Evolutionary conservation across 2,329 filamentous ascomycete genomes (phyloP).

Genomic region (Fonsecaea nubica): DNA sequence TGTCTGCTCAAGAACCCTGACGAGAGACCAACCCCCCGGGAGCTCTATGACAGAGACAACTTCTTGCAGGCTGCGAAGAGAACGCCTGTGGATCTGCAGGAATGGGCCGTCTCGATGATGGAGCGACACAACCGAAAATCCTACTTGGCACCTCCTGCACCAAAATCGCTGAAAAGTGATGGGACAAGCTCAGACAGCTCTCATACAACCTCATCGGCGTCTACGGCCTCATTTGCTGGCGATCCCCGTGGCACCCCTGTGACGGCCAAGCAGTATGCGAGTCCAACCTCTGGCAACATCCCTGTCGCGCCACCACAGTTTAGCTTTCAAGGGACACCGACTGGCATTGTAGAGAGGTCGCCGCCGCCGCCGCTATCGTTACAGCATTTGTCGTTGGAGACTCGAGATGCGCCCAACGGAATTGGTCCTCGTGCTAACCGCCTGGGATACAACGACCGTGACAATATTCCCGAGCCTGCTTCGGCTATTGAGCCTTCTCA

Average conservation of each 20-base stretch:
- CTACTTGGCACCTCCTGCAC: conserved; percentile 82
- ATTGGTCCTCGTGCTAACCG: conserved; percentile 38
- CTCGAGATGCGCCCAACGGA: conserved; percentile 45
- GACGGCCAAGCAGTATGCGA: conserved; percentile 50
- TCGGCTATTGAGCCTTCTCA: conserved; percentile 49
- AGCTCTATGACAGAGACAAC: conserved; percentile 89
- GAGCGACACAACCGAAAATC: conserved; percentile 95
- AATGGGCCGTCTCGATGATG: conserved; percentile 94
- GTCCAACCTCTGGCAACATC: conserved; percentile 75
- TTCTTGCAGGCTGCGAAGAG: conserved; percentile 97
- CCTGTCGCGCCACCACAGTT: conserved; percentile 60
- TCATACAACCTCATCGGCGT: conserved; percentile 38
- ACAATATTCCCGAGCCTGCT: conserved; percentile 45
- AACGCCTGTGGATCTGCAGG: conserved; percentile 89
- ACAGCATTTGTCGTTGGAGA: conserved; percentile 54
- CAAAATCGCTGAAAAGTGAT: conserved; percentile 73
- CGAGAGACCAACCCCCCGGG: conserved; percentile 86
- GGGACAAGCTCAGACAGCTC: conserved; percentile 43
- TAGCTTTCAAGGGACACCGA: conserved; percentile 40
- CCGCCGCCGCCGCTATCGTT: conserved; percentile 48
- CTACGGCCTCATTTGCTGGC: conserved; percentile 49
- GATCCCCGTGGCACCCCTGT: conserved; percentile 37
- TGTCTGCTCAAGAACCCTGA: conserved; percentile 90
- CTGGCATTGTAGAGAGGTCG: conserved; percentile 42
- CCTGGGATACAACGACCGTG: conserved; percentile 32